Percentiles rank a stretch among this genome's conserved stretches.
Conservation (phyloP, 208 protist genomes). For the Crithidia acanthocephali region DNA sequence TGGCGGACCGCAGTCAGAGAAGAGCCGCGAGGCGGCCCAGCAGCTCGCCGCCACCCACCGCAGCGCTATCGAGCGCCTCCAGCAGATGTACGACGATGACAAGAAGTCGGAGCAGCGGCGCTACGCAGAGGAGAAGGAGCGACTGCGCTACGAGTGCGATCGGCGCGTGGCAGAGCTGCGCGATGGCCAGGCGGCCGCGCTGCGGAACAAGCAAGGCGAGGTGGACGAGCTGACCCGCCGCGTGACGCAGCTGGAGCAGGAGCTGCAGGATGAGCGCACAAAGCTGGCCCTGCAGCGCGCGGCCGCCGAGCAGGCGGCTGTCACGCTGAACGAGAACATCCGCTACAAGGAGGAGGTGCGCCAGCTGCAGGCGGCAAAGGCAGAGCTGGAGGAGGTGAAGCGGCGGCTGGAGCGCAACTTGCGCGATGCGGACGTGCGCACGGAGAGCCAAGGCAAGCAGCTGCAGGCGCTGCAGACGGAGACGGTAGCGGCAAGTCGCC, state of each 20-base stretch:
- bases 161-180: conserved; percentile 50
- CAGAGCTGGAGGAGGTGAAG: conserved; percentile 49
- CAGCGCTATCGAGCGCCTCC: conserved; percentile 54
- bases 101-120: conserved; percentile 56
- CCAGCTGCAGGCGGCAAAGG: conserved; percentile 35
- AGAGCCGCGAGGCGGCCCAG: conserved; percentile 37
- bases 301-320: conserved; percentile 1
- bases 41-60: conserved; percentile 55
- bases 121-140: conserved; percentile 65
- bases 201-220: conserved; percentile 49
- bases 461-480: conserved; percentile 61
- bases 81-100: conserved; percentile 80
- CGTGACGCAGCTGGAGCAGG: conserved; percentile 47
- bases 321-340: conserved; percentile 20
- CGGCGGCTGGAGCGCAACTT: conserved; percentile 57
- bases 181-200: conserved; percentile 43
- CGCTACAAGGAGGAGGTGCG: conserved; percentile 74
- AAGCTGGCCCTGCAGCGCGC: conserved; percentile 40
- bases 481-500: conserved; percentile 24
- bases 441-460: conserved; percentile 43
- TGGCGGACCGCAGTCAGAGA: conserved; percentile 19
- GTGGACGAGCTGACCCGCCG: conserved; percentile 46
- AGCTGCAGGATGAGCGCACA: conserved; percentile 55
- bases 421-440: conserved; percentile 46
- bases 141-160: conserved; percentile 50